Percentiles rank a stretch among this genome's conserved stretches.
Conservation (phyloP, 176 grass and related monocot genomes). For the Raddia guianensis region DNA sequence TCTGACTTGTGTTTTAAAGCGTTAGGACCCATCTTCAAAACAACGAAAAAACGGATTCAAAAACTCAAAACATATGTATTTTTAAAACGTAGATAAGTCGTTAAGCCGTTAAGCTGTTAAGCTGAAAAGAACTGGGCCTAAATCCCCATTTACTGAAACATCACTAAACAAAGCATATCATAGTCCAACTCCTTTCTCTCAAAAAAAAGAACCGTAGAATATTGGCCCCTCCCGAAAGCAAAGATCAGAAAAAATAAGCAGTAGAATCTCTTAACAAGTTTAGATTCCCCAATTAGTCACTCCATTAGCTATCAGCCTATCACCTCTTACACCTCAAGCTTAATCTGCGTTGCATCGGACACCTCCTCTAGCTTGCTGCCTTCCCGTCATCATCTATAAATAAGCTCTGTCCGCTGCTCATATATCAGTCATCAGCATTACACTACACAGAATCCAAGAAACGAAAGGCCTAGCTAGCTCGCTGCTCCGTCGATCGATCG, state of each 20-base stretch:
- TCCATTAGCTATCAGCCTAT: neutral
- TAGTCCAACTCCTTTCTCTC: neutral
- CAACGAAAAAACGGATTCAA: no score
- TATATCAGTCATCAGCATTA: neutral
- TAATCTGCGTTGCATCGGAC: neutral
- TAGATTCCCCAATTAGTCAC: conserved; percentile 2
- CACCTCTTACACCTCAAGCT: neutral
- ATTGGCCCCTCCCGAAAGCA: conserved; percentile 30
- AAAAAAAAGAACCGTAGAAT: neutral
- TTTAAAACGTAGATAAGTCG: no score
- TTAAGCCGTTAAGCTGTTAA: no score
- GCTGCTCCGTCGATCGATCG: neutral
- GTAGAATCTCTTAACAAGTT: neutral
- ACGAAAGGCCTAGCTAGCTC: neutral
- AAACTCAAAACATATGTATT: no score
- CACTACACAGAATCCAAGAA: neutral
- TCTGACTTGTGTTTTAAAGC: no score
- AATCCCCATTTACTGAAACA: no score
- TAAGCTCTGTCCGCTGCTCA: neutral
- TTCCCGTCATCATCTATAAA: conserved; percentile 6
- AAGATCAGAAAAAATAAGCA: conserved; percentile 17
- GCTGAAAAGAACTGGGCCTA: no score
- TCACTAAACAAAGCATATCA: neutral
- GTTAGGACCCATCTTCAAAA: no score
- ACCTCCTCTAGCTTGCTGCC: neutral